A percentile compares a stretch with the other conserved stretches of the same genome.
phyloP scores from a whole-genome alignment of 1,139 yeast genomes.

The Candida glucosophila region DNA sequence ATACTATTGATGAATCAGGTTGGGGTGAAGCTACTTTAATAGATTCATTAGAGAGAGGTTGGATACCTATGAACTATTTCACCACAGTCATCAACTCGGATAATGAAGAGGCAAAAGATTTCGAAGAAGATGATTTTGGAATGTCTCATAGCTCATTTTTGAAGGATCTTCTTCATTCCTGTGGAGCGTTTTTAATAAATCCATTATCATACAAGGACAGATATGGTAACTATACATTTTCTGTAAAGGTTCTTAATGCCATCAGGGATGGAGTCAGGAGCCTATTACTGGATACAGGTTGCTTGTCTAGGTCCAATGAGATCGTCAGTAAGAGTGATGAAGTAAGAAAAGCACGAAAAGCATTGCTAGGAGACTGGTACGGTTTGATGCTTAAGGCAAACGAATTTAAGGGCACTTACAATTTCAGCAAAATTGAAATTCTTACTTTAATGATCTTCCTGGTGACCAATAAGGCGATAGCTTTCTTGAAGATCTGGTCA shows the following conservation, averaged over 20 bases:
- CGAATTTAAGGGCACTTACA: constrained; percentile 67
- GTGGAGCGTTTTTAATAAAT: constrained; percentile 67
- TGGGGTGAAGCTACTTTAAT: constrained; percentile 94
- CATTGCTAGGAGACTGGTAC: constrained; percentile 84
- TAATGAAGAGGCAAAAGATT: constrained; percentile 11
- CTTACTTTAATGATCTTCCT: constrained; percentile 67
- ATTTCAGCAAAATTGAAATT: constrained; percentile 56
- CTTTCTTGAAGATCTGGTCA: constrained; percentile 71
- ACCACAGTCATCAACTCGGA: constrained; percentile 43
- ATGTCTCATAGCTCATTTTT: constrained; percentile 39
- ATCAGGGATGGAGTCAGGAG: constrained; percentile 80
- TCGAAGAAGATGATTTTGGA: constrained; percentile 7
- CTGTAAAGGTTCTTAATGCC: constrained; percentile 32
- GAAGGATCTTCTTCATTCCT: constrained; percentile 58
- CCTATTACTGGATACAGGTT: constrained; percentile 68
- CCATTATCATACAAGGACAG: constrained; percentile 48
- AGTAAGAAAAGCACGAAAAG: constrained; percentile 68
- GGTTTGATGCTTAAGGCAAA: constrained; percentile 81
- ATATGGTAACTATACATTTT: constrained; percentile 35
- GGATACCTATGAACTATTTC: constrained; percentile 96
- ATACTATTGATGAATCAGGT: constrained; percentile 84
- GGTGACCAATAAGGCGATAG: constrained; percentile 63
- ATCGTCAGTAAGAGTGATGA: constrained; percentile 64
- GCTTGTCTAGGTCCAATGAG: constrained; percentile 79
- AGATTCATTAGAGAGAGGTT: constrained; percentile 70